These are phyloP conservation scores for Xylaria venustula DNA, from an alignment of 495 filamentous ascomycete genomes.

Conservation along the genomic window DNA sequence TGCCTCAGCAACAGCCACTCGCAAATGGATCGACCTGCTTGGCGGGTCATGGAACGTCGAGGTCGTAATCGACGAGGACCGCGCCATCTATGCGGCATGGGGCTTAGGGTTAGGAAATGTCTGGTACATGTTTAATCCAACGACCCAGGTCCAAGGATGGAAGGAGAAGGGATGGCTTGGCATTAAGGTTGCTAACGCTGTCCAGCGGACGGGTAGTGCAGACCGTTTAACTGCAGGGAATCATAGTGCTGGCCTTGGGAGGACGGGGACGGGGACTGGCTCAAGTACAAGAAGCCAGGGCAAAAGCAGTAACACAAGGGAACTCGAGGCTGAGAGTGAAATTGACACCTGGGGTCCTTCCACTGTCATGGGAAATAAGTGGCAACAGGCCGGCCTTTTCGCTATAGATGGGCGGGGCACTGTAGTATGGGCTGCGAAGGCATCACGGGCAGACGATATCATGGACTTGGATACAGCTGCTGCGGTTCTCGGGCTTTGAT, in stretches of 20 bases:
- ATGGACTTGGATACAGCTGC: slow-evolving; percentile 52
- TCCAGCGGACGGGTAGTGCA: slow-evolving; percentile 28
- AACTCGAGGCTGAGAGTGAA: slow-evolving; percentile 13
- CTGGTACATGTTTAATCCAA: slow-evolving; percentile 51
- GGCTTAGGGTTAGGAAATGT: slow-evolving; percentile 49
- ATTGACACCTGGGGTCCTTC: slow-evolving; percentile 24
- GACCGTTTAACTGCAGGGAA: slow-evolving; percentile 8
- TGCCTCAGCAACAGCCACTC: slow-evolving; percentile 44
- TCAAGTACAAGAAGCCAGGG: slow-evolving; percentile 2
- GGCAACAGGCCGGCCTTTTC: slow-evolving; percentile 58
- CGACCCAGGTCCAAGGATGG: slow-evolving; percentile 39
- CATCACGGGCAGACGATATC: slow-evolving; percentile 48
- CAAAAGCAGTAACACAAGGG: slow-evolving; percentile 11
- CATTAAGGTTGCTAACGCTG: slow-evolving; percentile 34
- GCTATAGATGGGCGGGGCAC: slow-evolving; percentile 53
- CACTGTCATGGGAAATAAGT: slow-evolving; percentile 60
- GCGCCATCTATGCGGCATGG: slow-evolving; percentile 52
- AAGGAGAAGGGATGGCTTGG: slow-evolving; percentile 46
- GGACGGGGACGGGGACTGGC: slow-evolving; percentile 2
- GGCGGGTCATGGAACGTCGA: slow-evolving; percentile 47
- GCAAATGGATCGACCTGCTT: slow-evolving; percentile 48
- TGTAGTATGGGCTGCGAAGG: slow-evolving; percentile 50
- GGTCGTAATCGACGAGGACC: slow-evolving; percentile 52
- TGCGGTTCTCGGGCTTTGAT: slow-evolving; percentile 30
- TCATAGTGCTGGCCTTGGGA: neutral